Percentiles rank a stretch among this genome's conserved stretches.
Evolutionary conservation across 176 grass and related monocot genomes (phyloP).

Genomic region (Phoenix roebelenii): DNA sequence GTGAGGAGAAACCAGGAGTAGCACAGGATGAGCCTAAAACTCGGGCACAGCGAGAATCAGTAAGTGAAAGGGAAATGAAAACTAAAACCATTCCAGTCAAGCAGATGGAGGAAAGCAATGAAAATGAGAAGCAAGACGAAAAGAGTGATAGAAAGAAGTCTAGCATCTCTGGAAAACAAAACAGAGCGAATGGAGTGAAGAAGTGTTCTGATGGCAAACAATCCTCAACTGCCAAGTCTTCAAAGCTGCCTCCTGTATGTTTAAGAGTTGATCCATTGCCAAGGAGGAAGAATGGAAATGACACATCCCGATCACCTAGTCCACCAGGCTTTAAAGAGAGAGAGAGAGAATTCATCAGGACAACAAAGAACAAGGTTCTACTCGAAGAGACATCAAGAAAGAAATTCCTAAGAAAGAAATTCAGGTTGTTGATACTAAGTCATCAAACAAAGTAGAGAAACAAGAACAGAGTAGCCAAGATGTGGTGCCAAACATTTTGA

Average conservation of each 20-base stretch:
- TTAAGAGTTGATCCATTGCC: conserved; percentile 65
- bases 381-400: conserved; percentile 1
- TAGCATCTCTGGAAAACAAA: conserved; percentile 8
- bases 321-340: conserved; percentile 12
- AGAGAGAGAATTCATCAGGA: conserved; percentile 12
- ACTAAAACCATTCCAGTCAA: conserved; percentile 19
- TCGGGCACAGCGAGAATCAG: conserved; percentile 3
- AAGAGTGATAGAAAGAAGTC: conserved; percentile 20
- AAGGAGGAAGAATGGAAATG: conserved; percentile 54
- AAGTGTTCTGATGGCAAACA: conserved; percentile 7
- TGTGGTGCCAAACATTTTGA: conserved; percentile 5
- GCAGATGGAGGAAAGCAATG: conserved; percentile 27
- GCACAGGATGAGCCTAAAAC: background rate
- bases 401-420: conserved; percentile 17
- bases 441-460: background rate
- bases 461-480: background rate
- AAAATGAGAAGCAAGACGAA: conserved; percentile 17
- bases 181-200: conserved; percentile 28
- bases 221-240: conserved; percentile 25
- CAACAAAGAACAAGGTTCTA: background rate
- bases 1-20: conserved; percentile 27
- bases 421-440: conserved; percentile 7
- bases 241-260: conserved; percentile 74
- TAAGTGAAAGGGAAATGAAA: conserved; percentile 10
- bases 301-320: conserved; percentile 30